phyloP scores from a whole-genome alignment of 176 grass and related monocot genomes.

The Melocanna baccifera region DNA sequence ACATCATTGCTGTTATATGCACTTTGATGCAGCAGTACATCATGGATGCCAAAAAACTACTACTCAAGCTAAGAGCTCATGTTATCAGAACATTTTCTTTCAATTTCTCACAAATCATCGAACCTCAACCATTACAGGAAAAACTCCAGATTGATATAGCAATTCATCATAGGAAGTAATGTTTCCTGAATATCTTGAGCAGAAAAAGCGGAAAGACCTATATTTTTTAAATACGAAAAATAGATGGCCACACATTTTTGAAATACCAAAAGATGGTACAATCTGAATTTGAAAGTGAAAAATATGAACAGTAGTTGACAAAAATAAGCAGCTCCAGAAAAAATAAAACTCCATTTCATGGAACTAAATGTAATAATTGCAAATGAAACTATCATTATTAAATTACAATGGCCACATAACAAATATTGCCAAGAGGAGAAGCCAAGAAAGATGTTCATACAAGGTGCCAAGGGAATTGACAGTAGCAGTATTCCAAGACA shows the following conservation, averaged over 20 bases:
- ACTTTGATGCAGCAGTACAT: background rate
- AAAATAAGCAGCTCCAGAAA: background rate
- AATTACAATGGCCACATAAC: background rate
- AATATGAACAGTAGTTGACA: background rate
- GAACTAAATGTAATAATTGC: background rate
- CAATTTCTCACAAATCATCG: background rate
- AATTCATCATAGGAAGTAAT: too few species aligned
- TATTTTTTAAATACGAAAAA: background rate
- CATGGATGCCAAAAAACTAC: background rate
- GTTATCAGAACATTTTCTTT: background rate
- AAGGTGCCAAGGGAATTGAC: background rate
- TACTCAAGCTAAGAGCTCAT: background rate
- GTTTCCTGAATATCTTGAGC: background rate
- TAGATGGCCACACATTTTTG: too few species aligned
- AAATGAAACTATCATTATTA: background rate
- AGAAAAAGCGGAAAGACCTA: background rate
- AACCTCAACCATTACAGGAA: background rate
- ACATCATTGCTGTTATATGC: background rate
- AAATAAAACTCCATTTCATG: background rate
- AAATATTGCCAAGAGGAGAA: background rate
- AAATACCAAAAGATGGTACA: background rate
- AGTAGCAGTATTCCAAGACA: background rate
- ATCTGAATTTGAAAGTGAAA: background rate
- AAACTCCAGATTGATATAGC: background rate
- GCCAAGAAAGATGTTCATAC: background rate